These are phyloP conservation scores for Penicillium malachiteum DNA, from an alignment of 495 filamentous ascomycete genomes.

Conservation along the genomic window DNA sequence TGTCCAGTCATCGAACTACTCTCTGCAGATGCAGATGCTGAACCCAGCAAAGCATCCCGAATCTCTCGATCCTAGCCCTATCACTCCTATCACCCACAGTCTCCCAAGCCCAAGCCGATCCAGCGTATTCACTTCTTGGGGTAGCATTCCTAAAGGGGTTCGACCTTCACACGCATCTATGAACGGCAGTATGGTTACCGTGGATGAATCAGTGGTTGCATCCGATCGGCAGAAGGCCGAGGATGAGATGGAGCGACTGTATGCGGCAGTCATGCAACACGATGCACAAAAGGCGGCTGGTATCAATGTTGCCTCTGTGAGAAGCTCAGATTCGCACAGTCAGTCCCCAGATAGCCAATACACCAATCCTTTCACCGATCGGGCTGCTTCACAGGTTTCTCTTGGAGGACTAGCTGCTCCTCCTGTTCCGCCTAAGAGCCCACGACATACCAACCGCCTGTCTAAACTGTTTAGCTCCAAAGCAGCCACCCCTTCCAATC, in stretches of 20 bases:
- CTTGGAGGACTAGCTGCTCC: constrained; percentile 8
- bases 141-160: constrained; percentile 33
- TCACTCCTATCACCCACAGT: constrained; percentile 38
- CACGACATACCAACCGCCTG: constrained; percentile 33
- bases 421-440: constrained; percentile 22
- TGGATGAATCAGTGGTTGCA: constrained; percentile 74
- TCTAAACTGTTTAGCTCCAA: constrained; percentile 54
- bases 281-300: constrained; percentile 64
- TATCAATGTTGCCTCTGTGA: constrained; percentile 15
- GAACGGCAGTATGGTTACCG: constrained; percentile 54
- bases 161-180: constrained; percentile 37
- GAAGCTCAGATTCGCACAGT: constrained; percentile 23
- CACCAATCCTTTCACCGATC: constrained; percentile 43
- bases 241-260: constrained; percentile 82
- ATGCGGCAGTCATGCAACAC: constrained; percentile 87
- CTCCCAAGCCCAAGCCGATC: constrained; percentile 42
- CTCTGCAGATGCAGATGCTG: constrained; percentile 63
- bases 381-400: constrained; percentile 18
- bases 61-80: constrained; percentile 50
- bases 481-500: constrained; percentile 51
- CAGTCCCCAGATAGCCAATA: constrained; percentile 36
- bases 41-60: constrained; percentile 50
- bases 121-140: constrained; percentile 42
- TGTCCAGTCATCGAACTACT: constrained; percentile 51
- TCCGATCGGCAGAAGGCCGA: constrained; percentile 70